These are phyloP conservation scores for Candida sanyaensis DNA, from an alignment of 1,139 yeast genomes.

Conservation along the genomic window DNA sequence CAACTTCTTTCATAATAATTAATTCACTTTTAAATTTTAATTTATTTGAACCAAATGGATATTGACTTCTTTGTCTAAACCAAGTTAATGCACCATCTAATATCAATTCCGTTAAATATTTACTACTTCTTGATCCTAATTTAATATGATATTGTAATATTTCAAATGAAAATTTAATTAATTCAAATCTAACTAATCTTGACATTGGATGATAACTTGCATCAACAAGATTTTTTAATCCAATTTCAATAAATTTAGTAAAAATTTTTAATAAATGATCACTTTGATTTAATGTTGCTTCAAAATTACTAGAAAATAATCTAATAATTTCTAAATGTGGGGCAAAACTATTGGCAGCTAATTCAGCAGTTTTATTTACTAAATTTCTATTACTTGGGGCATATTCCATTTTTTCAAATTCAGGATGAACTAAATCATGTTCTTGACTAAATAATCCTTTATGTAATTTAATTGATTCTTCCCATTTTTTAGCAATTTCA, in stretches of 20 bases:
- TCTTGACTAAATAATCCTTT: constrained; percentile 69
- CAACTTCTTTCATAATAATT: constrained; percentile 56
- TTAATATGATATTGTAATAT: constrained; percentile 58
- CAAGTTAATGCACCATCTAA: constrained; percentile 74
- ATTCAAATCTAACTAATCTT: constrained; percentile 71
- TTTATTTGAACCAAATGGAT: constrained; percentile 86
- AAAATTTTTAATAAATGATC: constrained; percentile 70
- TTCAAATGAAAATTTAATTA: constrained; percentile 68
- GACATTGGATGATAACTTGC: constrained; percentile 88
- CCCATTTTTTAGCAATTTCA: constrained; percentile 72
- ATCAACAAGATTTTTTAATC: constrained; percentile 52
- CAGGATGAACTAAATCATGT: constrained; percentile 63
- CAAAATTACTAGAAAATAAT: constrained; percentile 78
- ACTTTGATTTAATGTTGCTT: constrained; percentile 76
- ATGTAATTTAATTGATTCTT: constrained; percentile 56
- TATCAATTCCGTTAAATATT: constrained; percentile 50
- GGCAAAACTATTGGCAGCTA: constrained; percentile 55
- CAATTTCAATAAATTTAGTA: constrained; percentile 60
- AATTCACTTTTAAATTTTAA: constrained; percentile 72
- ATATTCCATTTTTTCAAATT: constrained; percentile 80
- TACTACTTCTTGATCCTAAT: constrained; percentile 47
- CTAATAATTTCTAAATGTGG: constrained; percentile 73
- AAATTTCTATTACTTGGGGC: constrained; percentile 74
- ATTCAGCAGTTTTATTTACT: constrained; percentile 53
- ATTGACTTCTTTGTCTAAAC: constrained; percentile 65